A percentile compares a stretch with the other conserved stretches of the same genome.
These are phyloP conservation scores for Aurifilum marmelostoma DNA, from an alignment of 2,329 filamentous ascomycete species.

Conservation along the genomic window DNA sequence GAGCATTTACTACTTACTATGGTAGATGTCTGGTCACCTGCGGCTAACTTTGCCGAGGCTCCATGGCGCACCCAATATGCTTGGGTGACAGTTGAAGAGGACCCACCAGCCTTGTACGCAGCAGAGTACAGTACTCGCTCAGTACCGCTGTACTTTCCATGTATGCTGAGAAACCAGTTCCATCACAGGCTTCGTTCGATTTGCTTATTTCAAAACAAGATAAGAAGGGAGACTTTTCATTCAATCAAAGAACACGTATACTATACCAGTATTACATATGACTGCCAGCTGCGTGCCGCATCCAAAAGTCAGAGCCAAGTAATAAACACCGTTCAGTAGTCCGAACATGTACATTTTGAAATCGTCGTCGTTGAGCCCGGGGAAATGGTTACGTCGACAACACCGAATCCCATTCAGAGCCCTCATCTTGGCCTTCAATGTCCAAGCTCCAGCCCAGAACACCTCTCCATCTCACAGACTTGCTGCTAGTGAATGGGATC, in stretches of 20 bases:
- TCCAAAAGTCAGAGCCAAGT: not conserved
- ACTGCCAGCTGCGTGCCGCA: not conserved
- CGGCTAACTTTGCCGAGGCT: slow-evolving; percentile 18
- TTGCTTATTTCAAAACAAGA: no score
- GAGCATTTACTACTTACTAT: not conserved
- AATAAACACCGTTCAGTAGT: not conserved
- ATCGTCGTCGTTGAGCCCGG: not conserved
- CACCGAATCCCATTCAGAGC: not conserved
- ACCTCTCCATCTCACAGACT: not conserved
- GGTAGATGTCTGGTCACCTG: not conserved
- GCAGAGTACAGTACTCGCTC: not conserved
- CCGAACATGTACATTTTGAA: not conserved
- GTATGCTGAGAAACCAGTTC: not conserved
- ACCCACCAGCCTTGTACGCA: not conserved
- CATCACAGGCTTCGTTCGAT: no score
- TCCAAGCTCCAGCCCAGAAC: not conserved
- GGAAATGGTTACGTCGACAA: no score
- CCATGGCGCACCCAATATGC: not conserved
- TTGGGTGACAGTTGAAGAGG: not conserved
- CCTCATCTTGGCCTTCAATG: not conserved
- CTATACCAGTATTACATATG: no score
- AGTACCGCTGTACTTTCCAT: not conserved
- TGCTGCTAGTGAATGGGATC: not conserved
- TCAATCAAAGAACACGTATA: slow-evolving; percentile 21
- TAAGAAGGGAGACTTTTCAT: slow-evolving; percentile 16